phyloP scores from a whole-genome alignment of 306 rosid species.

The Cicer bijugum region DNA sequence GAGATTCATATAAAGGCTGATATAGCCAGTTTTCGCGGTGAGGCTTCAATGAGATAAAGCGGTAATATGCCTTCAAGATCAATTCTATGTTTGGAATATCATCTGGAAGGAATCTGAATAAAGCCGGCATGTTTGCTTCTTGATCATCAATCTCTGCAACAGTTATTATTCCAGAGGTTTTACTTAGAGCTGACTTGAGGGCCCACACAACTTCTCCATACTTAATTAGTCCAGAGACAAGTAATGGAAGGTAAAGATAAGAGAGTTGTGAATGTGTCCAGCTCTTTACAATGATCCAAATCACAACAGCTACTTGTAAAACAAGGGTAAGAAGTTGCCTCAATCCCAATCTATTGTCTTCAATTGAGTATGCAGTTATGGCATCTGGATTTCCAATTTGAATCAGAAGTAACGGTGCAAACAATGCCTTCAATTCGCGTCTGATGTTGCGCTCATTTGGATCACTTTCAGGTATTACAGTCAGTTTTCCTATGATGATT shows the following conservation, averaged over 20 bases:
- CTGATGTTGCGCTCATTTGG: constrained; percentile 50
- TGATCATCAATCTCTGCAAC: constrained; percentile 51
- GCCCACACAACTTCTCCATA: constrained; percentile 76
- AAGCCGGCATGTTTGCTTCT: constrained; percentile 52
- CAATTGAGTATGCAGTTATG: constrained; percentile 74
- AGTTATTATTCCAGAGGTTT: constrained; percentile 51
- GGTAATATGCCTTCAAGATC: constrained; percentile 66
- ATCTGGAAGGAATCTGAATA: constrained; percentile 52
- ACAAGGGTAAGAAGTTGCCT: constrained; percentile 57
- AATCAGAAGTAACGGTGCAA: constrained; percentile 65
- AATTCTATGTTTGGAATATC: constrained; percentile 54
- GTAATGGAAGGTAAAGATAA: constrained; percentile 62
- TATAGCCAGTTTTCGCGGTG: constrained; percentile 63
- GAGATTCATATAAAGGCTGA: constrained; percentile 60
- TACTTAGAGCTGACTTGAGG: constrained; percentile 58
- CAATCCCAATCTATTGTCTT: constrained; percentile 61
- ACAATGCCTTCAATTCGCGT: constrained; percentile 55
- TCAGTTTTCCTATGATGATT: constrained; percentile 65
- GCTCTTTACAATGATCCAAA: constrained; percentile 58
- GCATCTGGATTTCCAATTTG: constrained; percentile 72
- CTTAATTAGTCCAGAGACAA: constrained; percentile 61
- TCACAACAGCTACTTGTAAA: constrained; percentile 61
- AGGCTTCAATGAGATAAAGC: constrained; percentile 63
- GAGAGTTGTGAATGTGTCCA: constrained; percentile 61
- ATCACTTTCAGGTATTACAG: constrained; percentile 52